phyloP scores from a whole-genome alignment of 2,329 filamentous ascomycete species.

The Blastomyces silverae region DNA sequence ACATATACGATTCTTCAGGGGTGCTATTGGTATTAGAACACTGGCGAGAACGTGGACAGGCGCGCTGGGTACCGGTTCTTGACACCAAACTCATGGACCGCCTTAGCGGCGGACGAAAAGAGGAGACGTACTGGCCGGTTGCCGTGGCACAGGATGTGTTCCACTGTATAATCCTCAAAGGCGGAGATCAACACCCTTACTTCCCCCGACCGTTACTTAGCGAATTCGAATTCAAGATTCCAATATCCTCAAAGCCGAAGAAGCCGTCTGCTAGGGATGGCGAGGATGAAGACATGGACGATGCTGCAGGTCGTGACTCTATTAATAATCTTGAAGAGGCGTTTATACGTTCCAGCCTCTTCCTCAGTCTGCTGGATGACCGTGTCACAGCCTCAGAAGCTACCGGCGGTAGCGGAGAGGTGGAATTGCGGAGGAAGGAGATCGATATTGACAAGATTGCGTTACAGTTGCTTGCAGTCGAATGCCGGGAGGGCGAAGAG shows the following conservation, averaged over 20 bases:
- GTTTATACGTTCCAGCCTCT: slow-evolving; percentile 67
- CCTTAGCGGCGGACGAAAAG: slow-evolving; percentile 74
- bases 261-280: slow-evolving; percentile 34
- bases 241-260: slow-evolving; percentile 55
- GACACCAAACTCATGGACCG: slow-evolving; percentile 81
- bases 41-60: slow-evolving; percentile 80
- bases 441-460: slow-evolving; percentile 84
- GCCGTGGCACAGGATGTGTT: slow-evolving; percentile 87
- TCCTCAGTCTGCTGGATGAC: slow-evolving; percentile 68
- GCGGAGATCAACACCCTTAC: slow-evolving; percentile 85
- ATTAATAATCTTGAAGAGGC: slow-evolving; percentile 65
- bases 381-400: slow-evolving; percentile 61
- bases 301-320: slow-evolving; percentile 45
- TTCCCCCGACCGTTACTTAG: slow-evolving; percentile 83
- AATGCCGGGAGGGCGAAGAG: slow-evolving; percentile 90
- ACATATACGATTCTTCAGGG: slow-evolving; percentile 89
- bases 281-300: slow-evolving; percentile 36
- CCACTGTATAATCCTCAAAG: slow-evolving; percentile 98
- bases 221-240: slow-evolving; percentile 88
- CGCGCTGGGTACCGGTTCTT: slow-evolving; percentile 83
- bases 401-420: slow-evolving; percentile 54
- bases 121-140: slow-evolving; percentile 90
- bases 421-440: slow-evolving; percentile 63
- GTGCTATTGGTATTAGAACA: slow-evolving; percentile 81
- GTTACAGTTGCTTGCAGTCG: slow-evolving; percentile 77